Conservation (phyloP, 2,329 filamentous ascomycete genomes). For the Colletotrichum sublineola region DNA sequence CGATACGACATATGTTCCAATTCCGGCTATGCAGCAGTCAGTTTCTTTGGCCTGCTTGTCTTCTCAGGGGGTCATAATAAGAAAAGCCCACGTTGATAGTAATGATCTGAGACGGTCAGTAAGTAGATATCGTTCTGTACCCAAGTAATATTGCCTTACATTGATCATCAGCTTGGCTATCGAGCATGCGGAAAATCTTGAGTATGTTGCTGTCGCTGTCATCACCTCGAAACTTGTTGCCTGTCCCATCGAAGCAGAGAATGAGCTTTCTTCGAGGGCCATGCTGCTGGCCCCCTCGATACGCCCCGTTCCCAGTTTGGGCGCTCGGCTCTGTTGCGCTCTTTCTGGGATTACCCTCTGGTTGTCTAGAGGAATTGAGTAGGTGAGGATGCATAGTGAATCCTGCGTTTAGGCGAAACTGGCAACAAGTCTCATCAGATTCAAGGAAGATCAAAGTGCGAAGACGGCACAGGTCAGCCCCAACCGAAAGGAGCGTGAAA, state of each 20-base stretch:
- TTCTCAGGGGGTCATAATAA: too few species aligned
- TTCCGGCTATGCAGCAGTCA: constrained; percentile 64
- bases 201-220: constrained; percentile 76
- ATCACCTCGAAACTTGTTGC: constrained; percentile 74
- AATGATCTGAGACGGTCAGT: constrained; percentile 58
- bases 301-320: constrained; percentile 6
- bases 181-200: constrained; percentile 79
- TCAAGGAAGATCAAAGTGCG: neutral
- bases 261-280: constrained; percentile 61
- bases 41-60: neutral
- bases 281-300: neutral
- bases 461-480: neutral
- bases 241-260: constrained; percentile 74
- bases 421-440: neutral
- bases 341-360: neutral
- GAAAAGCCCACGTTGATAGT: constrained; percentile 68
- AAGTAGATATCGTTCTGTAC: neutral
- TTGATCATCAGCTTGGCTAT: constrained; percentile 72
- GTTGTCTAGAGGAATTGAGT: neutral
- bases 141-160: constrained; percentile 53
- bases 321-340: neutral
- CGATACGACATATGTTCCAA: constrained; percentile 79
- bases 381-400: constrained; percentile 14
- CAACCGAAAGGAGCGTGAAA: neutral
- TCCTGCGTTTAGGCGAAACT: neutral